Base-by-base conservation (phyloP, 768 basidiomycete species). In the Tephrocybe sp. region DNA sequence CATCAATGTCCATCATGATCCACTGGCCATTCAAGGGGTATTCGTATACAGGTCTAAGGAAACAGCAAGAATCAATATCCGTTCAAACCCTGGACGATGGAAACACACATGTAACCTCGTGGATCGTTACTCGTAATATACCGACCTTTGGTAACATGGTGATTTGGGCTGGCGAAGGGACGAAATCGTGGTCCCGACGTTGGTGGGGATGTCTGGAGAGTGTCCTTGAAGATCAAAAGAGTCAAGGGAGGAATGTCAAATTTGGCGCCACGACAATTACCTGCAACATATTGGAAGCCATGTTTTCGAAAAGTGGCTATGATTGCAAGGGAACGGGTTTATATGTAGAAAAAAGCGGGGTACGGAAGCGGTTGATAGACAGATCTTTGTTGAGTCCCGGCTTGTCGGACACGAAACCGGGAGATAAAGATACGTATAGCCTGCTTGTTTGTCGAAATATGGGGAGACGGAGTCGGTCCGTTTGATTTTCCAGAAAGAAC, bases 1-100 rank as follows among this genome's bases (percentile, higher is more conserved):
- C 91, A 64, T 94, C 91, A 61, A 90, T 87, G 70, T 94, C 91
- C 81, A 93, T 91, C 91, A 94, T 93, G 61, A 94, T 89, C 88
- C 90, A 91, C 61, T 93, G 90, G 18, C 85, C 87, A 54, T 91
- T 90, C 48, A 94, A 74, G 1, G 88, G 89, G 59, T 92, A 94
- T 64, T 94, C 91, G 61, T 88, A 93, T 10, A 94, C 91, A 11
- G 90, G 89, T 47, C 91, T 81, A 52, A 27, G 25, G 11, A 18
- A 43, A 16, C 24, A 8, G 30, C 31, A 37, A 34, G 13, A 16
- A 36, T 42, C 27, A 45, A 27, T 19, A 27, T 41, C 18, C 8
- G 15, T 18, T 40, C 15, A 2, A 3, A 7, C 22, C 4, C n/a
- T 19, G 33, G 29, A 13, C 4, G 24, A 38, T 8, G 25, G 25